A percentile compares a stretch with the other conserved stretches of the same genome.
Conservation (phyloP, 768 basidiomycete genomes). For the Lanmaoa pseudosensibilis region DNA sequence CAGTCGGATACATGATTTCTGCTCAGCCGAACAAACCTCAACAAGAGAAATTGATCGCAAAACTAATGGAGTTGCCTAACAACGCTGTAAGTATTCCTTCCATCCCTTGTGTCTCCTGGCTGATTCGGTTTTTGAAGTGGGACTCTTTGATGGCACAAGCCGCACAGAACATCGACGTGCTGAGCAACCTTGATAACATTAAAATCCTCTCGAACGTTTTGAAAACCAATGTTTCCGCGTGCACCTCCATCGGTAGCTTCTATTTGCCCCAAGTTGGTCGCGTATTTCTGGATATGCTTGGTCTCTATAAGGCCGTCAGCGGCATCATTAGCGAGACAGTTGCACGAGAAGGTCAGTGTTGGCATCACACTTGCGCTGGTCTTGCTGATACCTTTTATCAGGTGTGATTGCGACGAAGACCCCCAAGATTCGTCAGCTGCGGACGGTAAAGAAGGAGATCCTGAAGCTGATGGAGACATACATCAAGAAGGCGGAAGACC, state of each 20-base stretch:
- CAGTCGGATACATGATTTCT: slow-evolving; percentile 98
- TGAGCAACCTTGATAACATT: slow-evolving; percentile 89
- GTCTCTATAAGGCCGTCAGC: slow-evolving; percentile 95
- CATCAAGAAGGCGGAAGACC: slow-evolving; percentile 94
- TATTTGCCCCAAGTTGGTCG: slow-evolving; percentile 96
- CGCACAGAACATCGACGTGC: slow-evolving; percentile 86
- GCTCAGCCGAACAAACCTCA: slow-evolving; percentile 97
- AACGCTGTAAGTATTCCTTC: slow-evolving; percentile 69
- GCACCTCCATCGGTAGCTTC: slow-evolving; percentile 94
- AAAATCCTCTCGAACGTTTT: slow-evolving; percentile 95
- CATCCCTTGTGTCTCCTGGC: not conserved
- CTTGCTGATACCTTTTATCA: slow-evolving; percentile 32
- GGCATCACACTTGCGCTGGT: not conserved
- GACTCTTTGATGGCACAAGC: slow-evolving; percentile 97
- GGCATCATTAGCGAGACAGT: slow-evolving; percentile 94
- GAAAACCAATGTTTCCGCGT: slow-evolving; percentile 98
- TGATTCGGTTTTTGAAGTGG: slow-evolving; percentile 61
- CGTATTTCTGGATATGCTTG: slow-evolving; percentile 97
- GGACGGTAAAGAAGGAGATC: slow-evolving; percentile 99
- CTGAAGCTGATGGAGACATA: slow-evolving; percentile 97
- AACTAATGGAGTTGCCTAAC: slow-evolving; percentile 96
- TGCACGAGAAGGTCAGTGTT: slow-evolving; percentile 68
- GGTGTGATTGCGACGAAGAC: slow-evolving; percentile 93
- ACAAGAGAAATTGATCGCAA: slow-evolving; percentile 92
- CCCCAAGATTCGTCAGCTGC: slow-evolving; percentile 88